These are phyloP conservation scores for Peziza echinospora DNA, from an alignment of 495 filamentous ascomycete species.

Conservation along the genomic window DNA sequence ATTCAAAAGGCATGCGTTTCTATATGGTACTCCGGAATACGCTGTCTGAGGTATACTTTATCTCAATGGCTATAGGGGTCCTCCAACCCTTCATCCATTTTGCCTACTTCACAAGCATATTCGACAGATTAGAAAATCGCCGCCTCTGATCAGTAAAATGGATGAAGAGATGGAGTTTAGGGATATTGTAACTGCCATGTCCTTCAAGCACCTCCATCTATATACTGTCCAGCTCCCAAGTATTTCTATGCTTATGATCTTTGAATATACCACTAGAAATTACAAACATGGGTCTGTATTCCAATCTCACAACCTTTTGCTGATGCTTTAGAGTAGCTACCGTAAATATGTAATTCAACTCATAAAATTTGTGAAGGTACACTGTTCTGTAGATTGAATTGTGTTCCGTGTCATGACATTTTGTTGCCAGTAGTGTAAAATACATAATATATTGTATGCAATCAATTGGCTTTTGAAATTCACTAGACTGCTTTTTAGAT, in stretches of 20 bases:
- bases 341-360: neutral
- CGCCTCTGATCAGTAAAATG: neutral
- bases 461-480: neutral
- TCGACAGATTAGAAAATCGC: neutral
- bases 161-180: neutral
- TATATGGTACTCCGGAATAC: neutral
- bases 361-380: neutral
- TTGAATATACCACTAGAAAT: neutral
- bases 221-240: neutral
- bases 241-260: neutral
- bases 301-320: neutral
- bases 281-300: neutral
- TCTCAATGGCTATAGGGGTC: neutral
- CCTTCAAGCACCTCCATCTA: neutral
- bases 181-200: neutral
- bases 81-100: neutral
- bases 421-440: neutral
- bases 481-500: neutral
- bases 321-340: neutral
- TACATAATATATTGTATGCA: neutral
- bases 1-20: neutral
- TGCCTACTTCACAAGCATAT: neutral
- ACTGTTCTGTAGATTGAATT: neutral
- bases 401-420: neutral
- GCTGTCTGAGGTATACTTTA: neutral